Percentiles rank a stretch among this genome's conserved stretches.
Conservation (phyloP, 345 rosid species). For the Eucalyptus regnans region DNA sequence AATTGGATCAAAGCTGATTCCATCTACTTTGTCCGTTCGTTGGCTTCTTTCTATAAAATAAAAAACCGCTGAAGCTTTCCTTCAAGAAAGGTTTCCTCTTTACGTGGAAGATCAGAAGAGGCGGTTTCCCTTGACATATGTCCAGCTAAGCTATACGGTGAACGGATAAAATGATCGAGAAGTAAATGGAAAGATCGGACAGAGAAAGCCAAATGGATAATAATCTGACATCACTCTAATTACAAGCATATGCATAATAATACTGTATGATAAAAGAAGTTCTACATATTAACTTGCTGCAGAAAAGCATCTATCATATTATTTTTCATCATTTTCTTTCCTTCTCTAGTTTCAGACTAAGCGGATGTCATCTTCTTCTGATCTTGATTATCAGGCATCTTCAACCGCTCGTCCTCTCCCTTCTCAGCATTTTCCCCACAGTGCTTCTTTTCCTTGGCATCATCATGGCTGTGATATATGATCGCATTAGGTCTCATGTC, state of each 20-base stretch:
- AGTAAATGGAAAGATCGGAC: neutral
- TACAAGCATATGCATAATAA: neutral
- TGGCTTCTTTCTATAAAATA: neutral
- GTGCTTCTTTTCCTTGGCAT: neutral
- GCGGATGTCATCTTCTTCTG: neutral
- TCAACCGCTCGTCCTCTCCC: neutral
- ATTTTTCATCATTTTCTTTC: neutral
- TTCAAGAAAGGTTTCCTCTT: neutral
- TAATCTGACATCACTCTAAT: neutral
- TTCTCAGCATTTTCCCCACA: neutral
- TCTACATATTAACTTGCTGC: neutral
- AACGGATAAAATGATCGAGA: neutral
- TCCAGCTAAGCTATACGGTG: neutral
- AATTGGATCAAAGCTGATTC: neutral
- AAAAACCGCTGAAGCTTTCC: neutral
- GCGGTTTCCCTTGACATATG: neutral
- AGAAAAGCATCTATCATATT: neutral
- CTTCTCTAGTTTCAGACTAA: neutral
- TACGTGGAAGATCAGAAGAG: neutral
- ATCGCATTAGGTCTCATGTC: conserved; percentile 9
- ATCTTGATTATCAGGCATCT: neutral
- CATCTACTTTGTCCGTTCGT: neutral
- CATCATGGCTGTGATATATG: conserved; percentile 15
- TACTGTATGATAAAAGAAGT: neutral
- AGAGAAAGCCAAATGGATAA: neutral